Evolutionary conservation across 129 eudicot genomes (phyloP).

Genomic region (Centella asiatica): DNA sequence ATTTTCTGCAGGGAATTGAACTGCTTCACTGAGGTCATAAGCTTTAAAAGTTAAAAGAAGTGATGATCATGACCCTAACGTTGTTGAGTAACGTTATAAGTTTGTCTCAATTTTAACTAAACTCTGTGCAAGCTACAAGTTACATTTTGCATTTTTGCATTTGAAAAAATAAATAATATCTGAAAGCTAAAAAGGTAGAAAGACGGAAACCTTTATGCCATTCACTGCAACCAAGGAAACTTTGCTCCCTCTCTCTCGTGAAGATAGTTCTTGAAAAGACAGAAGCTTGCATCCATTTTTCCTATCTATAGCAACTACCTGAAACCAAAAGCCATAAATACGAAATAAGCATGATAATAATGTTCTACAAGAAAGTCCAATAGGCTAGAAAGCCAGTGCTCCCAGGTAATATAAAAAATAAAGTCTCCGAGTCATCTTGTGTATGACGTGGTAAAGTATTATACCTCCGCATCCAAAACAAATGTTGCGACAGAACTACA

Average conservation of each 20-base stretch:
- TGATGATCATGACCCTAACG: too few species aligned
- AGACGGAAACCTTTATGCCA: conserved; percentile 67
- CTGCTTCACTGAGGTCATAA: too few species aligned
- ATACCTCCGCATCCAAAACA: conserved; percentile 93
- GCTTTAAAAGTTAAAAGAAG: too few species aligned
- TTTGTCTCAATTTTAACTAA: too few species aligned
- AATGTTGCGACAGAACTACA: conserved; percentile 50
- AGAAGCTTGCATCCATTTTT: conserved; percentile 61
- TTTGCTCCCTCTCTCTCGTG: conserved; percentile 90
- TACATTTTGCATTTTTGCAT: too few species aligned
- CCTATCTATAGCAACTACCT: conserved; percentile 96
- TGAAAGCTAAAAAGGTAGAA: not conserved
- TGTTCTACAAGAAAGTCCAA: not conserved
- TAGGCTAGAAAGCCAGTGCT: conserved; percentile 3
- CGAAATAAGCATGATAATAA: not conserved
- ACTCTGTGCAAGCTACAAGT: too few species aligned
- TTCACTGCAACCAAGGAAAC: conserved; percentile 55
- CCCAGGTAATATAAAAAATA: not conserved
- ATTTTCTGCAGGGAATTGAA: too few species aligned
- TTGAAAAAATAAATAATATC: not conserved
- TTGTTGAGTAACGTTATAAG: too few species aligned
- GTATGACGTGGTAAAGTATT: conserved; percentile 2
- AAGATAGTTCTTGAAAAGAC: conserved; percentile 93
- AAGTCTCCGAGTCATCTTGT: not conserved
- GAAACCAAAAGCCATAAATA: conserved; percentile 15